Evolutionary conservation across 2,329 filamentous ascomycete species (phyloP).

Genomic region (Bipolaris zeicola): DNA sequence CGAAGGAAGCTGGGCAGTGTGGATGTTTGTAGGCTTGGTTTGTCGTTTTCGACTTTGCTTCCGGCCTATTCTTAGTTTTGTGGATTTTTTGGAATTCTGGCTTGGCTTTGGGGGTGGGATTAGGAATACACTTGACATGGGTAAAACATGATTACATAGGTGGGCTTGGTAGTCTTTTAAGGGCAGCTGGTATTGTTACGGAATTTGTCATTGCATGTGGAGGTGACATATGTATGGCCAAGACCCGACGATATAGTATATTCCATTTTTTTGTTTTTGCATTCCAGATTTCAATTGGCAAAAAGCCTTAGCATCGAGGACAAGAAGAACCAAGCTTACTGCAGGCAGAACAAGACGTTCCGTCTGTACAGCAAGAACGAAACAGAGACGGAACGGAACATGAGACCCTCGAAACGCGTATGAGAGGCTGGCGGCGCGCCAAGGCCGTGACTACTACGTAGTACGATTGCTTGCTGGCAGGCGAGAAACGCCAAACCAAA

Average conservation of each 20-base stretch:
- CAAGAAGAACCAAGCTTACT: not conserved
- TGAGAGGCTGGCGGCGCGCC: not conserved
- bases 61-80: no score
- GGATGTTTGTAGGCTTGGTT: no score
- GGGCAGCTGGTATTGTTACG: not conserved
- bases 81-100: no score
- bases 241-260: not conserved
- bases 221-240: not conserved
- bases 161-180: not conserved
- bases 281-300: not conserved
- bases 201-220: not conserved
- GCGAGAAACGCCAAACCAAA: slow-evolving; percentile 7
- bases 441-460: slow-evolving; percentile 7
- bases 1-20: no score
- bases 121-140: not conserved
- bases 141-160: slow-evolving; percentile 3
- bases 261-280: not conserved
- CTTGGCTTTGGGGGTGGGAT: not conserved
- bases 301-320: not conserved
- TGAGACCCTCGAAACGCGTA: not conserved
- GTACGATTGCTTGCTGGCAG: not conserved
- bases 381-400: not conserved
- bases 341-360: not conserved
- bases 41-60: no score
- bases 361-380: not conserved